A percentile compares a stretch with the other conserved stretches of the same genome.
phyloP scores from a whole-genome alignment of 2,329 filamentous ascomycete species.

The Arthrinium phaeospermum region DNA sequence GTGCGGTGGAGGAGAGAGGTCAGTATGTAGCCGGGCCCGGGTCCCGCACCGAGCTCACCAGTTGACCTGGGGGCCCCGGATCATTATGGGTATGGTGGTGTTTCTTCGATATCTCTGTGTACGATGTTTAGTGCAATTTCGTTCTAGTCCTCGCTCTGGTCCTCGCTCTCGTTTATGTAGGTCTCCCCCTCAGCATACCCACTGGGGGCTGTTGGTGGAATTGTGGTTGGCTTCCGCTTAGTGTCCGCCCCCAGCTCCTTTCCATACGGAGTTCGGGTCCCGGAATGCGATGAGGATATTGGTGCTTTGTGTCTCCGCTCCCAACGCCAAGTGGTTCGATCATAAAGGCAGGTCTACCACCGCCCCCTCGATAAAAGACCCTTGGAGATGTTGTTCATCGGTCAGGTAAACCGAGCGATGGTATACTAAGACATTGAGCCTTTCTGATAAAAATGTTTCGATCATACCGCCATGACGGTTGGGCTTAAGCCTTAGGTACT shows the following conservation, averaged over 20 bases:
- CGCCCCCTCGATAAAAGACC: neutral
- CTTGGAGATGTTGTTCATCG: neutral
- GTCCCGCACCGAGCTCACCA: neutral
- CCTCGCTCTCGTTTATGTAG: neutral
- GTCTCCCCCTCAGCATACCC: neutral
- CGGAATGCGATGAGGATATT: neutral
- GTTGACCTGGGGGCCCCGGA: neutral
- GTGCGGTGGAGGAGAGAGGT: neutral
- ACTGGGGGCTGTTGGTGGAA: neutral
- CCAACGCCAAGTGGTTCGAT: neutral
- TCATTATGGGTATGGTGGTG: neutral
- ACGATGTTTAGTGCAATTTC: neutral
- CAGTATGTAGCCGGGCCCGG: neutral
- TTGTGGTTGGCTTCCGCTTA: neutral
- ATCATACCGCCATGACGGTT: neutral
- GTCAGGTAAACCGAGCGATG: neutral
- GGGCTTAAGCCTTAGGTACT: neutral
- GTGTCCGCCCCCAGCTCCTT: neutral
- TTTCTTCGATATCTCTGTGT: neutral
- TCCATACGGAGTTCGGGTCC: neutral
- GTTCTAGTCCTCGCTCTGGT: neutral
- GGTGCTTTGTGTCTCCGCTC: neutral
- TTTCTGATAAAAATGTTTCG: neutral
- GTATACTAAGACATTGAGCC: neutral
- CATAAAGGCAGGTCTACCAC: neutral